Conservation (phyloP, 2,329 filamentous ascomycete genomes). For the Botrytis aclada region DNA sequence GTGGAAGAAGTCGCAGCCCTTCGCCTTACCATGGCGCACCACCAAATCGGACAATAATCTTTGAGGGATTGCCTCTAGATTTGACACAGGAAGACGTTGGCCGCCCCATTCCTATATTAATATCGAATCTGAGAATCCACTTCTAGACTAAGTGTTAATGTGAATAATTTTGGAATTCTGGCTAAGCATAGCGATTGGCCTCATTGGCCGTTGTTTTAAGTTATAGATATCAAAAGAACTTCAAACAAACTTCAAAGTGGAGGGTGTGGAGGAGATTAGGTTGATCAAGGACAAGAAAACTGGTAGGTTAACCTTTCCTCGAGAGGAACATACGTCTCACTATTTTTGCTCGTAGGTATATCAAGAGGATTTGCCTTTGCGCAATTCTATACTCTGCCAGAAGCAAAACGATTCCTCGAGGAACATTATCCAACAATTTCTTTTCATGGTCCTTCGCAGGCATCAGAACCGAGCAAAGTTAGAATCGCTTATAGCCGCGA, state of each 20-base stretch:
- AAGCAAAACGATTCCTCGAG: constrained; percentile 52
- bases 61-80: constrained; percentile 52
- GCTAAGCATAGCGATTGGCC: constrained; percentile 40
- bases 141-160: constrained; percentile 39
- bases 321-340: constrained; percentile 20
- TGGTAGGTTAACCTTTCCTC: constrained; percentile 41
- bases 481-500: constrained; percentile 52
- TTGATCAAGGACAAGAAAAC: constrained; percentile 57
- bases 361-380: constrained; percentile 57
- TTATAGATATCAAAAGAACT: constrained; percentile 56
- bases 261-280: constrained; percentile 53
- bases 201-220: constrained; percentile 34
- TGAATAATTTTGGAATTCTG: constrained; percentile 37
- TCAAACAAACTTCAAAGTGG: constrained; percentile 48
- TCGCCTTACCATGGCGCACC: constrained; percentile 37
- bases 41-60: constrained; percentile 52
- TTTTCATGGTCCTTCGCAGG: constrained; percentile 45
- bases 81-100: constrained; percentile 53
- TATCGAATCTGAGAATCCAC: constrained; percentile 24
- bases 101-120: constrained; percentile 39
- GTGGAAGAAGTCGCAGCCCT: constrained; percentile 34
- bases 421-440: constrained; percentile 48
- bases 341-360: constrained; percentile 41
- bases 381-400: constrained; percentile 48
- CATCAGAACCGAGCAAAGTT: constrained; percentile 39